phyloP scores from a whole-genome alignment of 148 eudicot genomes.

The Rhododendron molle region DNA sequence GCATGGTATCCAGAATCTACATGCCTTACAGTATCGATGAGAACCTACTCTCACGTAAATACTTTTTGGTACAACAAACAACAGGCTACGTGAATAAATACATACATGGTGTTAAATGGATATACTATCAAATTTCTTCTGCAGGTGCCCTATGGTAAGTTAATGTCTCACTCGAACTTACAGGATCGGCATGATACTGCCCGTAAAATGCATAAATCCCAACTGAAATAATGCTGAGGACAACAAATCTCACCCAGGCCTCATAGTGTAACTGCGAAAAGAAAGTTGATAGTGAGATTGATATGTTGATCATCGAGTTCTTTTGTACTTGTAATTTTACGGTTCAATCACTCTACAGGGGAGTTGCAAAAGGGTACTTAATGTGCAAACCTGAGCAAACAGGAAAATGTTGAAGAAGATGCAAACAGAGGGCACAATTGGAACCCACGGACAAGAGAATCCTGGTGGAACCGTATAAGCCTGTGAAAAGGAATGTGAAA shows the following conservation, averaged over 20 bases:
- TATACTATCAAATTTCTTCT: conserved; percentile 28
- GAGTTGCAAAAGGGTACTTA: neutral
- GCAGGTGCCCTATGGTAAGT: conserved; percentile 45
- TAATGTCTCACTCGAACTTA: conserved; percentile 35
- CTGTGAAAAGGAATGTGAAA: conserved; percentile 31
- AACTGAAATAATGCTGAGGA: conserved; percentile 55
- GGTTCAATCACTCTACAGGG: neutral
- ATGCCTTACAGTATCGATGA: neutral
- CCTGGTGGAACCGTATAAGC: conserved; percentile 53
- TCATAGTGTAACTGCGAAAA: conserved; percentile 84
- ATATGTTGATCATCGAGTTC: neutral
- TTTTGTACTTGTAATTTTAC: neutral
- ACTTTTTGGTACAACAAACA: neutral
- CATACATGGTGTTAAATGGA: neutral
- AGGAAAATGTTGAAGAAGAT: conserved; percentile 86
- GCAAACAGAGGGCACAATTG: conserved; percentile 79
- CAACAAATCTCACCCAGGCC: conserved; percentile 88
- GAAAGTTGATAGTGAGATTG: conserved; percentile 5
- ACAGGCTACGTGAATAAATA: conserved; percentile 3
- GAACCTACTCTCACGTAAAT: neutral
- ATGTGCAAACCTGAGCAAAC: conserved; percentile 74
- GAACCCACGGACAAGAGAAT: conserved; percentile 90
- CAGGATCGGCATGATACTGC: conserved; percentile 81
- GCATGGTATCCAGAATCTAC: neutral
- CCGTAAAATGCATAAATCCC: conserved; percentile 82